A percentile compares a stretch with the other conserved stretches of the same genome.
Evolutionary conservation across 768 basidiomycete genomes (phyloP).

Genomic region (Russula emetica): DNA sequence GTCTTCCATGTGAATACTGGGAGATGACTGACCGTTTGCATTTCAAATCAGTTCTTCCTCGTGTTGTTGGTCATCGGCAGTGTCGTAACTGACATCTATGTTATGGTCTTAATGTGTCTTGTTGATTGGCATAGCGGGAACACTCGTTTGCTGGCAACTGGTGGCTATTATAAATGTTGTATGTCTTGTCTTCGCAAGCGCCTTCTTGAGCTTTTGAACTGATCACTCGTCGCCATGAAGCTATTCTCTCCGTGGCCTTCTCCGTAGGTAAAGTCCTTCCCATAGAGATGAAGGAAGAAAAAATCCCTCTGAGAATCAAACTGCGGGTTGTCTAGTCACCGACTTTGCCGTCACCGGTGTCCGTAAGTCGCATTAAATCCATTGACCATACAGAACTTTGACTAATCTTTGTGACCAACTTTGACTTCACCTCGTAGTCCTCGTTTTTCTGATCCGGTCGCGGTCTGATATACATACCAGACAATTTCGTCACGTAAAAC

Average conservation of each 20-base stretch:
- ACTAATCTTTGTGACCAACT: not conserved
- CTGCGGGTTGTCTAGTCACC: not conserved
- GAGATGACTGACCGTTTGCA: not conserved
- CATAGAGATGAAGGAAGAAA: not conserved
- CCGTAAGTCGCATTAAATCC: conserved; percentile 6
- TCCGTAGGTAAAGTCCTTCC: conserved; percentile 4
- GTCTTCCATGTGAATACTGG: not conserved
- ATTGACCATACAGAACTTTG: not conserved
- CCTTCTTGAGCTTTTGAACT: not conserved
- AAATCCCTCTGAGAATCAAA: not conserved
- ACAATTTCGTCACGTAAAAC: conserved; percentile 14
- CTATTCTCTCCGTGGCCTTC: conserved; percentile 3
- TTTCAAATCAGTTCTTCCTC: conserved; percentile 6
- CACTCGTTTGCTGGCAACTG: not conserved
- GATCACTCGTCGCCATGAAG: not conserved
- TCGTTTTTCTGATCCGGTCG: conserved; percentile 15
- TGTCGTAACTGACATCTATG: not conserved
- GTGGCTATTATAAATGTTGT: conserved; percentile 18
- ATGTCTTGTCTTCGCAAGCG: not conserved
- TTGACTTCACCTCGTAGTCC: conserved; percentile 14
- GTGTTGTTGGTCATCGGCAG: conserved; percentile 14
- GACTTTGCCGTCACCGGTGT: conserved; percentile 20
- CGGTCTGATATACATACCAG: conserved; percentile 10
- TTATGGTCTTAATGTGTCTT: conserved; percentile 6
- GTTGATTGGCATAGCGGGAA: not conserved